Evolutionary conservation across 2,329 filamentous ascomycete species (phyloP).

Genomic region (Chaetomium strumarium): DNA sequence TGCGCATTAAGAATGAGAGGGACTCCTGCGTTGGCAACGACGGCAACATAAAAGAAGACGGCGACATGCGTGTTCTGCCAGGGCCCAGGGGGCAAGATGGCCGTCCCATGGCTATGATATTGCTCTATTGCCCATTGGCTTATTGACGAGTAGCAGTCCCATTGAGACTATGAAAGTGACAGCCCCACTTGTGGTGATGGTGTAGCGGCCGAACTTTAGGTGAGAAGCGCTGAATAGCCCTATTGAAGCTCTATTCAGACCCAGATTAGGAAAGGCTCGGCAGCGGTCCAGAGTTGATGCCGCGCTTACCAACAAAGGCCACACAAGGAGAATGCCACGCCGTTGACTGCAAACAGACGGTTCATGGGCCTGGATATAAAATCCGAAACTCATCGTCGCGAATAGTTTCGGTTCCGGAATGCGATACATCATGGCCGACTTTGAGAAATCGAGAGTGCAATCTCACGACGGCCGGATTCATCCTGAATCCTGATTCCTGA

Average conservation of each 20-base stretch:
- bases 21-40: slow-evolving; percentile 1
- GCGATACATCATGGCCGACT: slow-evolving; percentile 2
- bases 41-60: slow-evolving; percentile 4
- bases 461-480: background rate
- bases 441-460: background rate
- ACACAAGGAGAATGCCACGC: background rate
- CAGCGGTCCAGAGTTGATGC: slow-evolving; percentile 7
- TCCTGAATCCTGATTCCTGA: background rate
- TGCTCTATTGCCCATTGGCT: slow-evolving; percentile 5
- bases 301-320: slow-evolving; percentile 16
- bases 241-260: slow-evolving; percentile 32
- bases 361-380: background rate
- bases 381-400: background rate
- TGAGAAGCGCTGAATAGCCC: slow-evolving; percentile 14
- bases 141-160: slow-evolving; percentile 10
- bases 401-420: background rate
- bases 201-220: slow-evolving; percentile 1
- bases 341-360: background rate
- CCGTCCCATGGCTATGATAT: slow-evolving; percentile 13
- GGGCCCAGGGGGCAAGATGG: background rate
- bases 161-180: slow-evolving; percentile 10
- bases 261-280: slow-evolving; percentile 25
- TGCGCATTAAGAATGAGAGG: background rate
- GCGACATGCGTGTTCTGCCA: background rate
- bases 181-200: slow-evolving; percentile 9